A percentile compares a stretch with the other conserved stretches of the same genome.
Conservation (phyloP, 345 rosid species). For the Populus deltoides region DNA sequence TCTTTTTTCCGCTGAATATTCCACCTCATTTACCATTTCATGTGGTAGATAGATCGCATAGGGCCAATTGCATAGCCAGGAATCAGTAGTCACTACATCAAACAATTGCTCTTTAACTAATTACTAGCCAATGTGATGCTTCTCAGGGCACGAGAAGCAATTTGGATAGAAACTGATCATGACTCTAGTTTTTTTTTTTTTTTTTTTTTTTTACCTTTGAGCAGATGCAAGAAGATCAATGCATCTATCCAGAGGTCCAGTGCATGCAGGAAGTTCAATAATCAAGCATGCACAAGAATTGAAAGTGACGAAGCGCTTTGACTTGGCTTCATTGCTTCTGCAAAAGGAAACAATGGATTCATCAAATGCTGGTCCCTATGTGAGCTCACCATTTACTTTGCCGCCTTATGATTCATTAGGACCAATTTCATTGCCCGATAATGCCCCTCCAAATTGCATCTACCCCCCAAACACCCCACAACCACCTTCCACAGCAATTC, state of each 20-base stretch:
- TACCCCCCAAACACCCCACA: slow-evolving; percentile 57
- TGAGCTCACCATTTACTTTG: slow-evolving; percentile 54
- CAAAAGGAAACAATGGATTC: slow-evolving; percentile 39
- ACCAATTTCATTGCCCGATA: slow-evolving; percentile 44
- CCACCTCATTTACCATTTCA: not conserved
- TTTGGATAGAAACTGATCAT: not conserved
- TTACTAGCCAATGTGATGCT: not conserved
- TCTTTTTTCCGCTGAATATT: not conserved
- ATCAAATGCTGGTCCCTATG: slow-evolving; percentile 47
- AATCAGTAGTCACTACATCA: not conserved
- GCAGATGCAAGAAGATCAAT: slow-evolving; percentile 40
- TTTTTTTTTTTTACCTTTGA: not conserved
- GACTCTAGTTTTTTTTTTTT: not conserved
- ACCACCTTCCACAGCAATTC: slow-evolving; percentile 28
- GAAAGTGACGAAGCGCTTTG: slow-evolving; percentile 35
- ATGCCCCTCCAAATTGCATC: slow-evolving; percentile 53
- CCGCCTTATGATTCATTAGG: slow-evolving; percentile 58
- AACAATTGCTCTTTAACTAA: not conserved
- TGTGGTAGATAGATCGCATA: not conserved
- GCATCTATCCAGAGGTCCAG: slow-evolving; percentile 4
- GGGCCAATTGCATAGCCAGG: not conserved
- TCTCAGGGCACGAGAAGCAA: not conserved
- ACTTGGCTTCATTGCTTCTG: slow-evolving; percentile 44
- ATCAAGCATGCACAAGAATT: slow-evolving; percentile 26
- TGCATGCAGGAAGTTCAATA: slow-evolving; percentile 21